Evolutionary conservation across 1,284 basidiomycete genomes (phyloP).

Genomic region (Sporisorium reilianum): DNA sequence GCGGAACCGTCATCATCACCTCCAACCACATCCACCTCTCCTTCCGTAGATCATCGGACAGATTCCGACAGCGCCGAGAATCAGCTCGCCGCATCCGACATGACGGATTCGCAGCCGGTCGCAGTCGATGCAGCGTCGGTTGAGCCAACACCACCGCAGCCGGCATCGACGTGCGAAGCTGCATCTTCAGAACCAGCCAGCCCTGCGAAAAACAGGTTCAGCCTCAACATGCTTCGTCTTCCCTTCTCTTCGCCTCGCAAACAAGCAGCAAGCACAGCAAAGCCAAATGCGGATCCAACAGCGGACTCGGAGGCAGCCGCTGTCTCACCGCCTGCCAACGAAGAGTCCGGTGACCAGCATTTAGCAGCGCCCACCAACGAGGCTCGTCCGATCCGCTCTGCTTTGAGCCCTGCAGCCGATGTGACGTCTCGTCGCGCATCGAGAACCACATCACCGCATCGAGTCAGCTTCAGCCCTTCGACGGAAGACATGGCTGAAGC

Average conservation of each 20-base stretch:
- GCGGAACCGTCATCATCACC: neutral
- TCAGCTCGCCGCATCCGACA: neutral
- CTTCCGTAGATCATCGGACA: neutral
- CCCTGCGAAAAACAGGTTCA: conserved; percentile 38
- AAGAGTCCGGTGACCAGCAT: neutral
- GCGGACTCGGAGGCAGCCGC: neutral
- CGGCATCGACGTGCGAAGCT: neutral
- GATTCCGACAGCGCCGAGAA: neutral
- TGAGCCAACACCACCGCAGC: neutral
- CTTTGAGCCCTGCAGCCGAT: conserved; percentile 10
- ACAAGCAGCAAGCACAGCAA: neutral
- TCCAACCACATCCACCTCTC: no score
- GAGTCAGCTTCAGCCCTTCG: conserved; percentile 56
- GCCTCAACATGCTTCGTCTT: conserved; percentile 33
- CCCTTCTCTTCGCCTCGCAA: conserved; percentile 40
- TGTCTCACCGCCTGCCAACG: neutral
- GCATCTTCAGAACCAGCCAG: neutral
- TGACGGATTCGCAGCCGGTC: conserved; percentile 5
- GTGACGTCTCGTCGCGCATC: conserved; percentile 16
- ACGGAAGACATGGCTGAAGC: conserved; percentile 47
- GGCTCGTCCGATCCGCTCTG: conserved; percentile 23
- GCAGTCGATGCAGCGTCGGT: neutral
- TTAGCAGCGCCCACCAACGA: conserved; percentile 10
- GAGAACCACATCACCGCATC: conserved; percentile 26
- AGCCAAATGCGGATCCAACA: neutral